These are phyloP conservation scores for Dendrocalamus latiflorus DNA, from an alignment of 202 grass and related monocot species.

Conservation along the genomic window DNA sequence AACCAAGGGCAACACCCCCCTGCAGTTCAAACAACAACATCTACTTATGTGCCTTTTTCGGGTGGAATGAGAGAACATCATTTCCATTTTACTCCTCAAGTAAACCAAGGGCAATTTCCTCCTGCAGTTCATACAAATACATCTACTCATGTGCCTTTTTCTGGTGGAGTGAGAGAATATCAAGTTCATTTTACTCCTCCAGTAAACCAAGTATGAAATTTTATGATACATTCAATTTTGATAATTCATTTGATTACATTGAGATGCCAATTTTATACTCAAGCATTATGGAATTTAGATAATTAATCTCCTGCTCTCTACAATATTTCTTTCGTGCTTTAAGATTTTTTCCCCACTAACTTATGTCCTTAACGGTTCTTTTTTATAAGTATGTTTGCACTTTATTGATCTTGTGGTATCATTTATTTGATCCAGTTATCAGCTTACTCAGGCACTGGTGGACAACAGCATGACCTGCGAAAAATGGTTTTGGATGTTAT, in stretches of 20 bases:
- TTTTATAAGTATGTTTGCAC: slow-evolving; percentile 2
- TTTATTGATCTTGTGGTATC: slow-evolving; percentile 13
- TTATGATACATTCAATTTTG: slow-evolving; percentile 14
- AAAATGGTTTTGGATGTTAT: slow-evolving; percentile 51
- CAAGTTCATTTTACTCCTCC: slow-evolving; percentile 24
- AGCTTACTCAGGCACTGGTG: slow-evolving; percentile 43
- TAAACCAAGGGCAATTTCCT: slow-evolving; percentile 38
- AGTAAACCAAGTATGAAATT: not conserved
- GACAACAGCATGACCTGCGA: slow-evolving; percentile 29
- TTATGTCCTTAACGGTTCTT: not conserved
- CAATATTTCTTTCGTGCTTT: not conserved
- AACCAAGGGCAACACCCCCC: slow-evolving; percentile 20
- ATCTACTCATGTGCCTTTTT: slow-evolving; percentile 27
- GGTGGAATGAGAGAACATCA: slow-evolving; percentile 47
- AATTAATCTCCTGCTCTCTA: not conserved
- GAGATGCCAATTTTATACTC: not conserved
- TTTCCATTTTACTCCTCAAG: slow-evolving; percentile 40
- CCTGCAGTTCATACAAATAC: slow-evolving; percentile 14
- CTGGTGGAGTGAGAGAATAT: slow-evolving; percentile 41
- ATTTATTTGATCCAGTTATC: slow-evolving; percentile 36
- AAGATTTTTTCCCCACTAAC: not conserved
- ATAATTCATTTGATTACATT: not conserved
- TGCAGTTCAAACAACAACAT: slow-evolving; percentile 13
- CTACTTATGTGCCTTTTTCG: slow-evolving; percentile 36
- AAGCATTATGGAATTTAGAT: slow-evolving; percentile 1